Evolutionary conservation across 2,329 filamentous ascomycete genomes (phyloP).

Genomic region (Monilinia aucupariae): DNA sequence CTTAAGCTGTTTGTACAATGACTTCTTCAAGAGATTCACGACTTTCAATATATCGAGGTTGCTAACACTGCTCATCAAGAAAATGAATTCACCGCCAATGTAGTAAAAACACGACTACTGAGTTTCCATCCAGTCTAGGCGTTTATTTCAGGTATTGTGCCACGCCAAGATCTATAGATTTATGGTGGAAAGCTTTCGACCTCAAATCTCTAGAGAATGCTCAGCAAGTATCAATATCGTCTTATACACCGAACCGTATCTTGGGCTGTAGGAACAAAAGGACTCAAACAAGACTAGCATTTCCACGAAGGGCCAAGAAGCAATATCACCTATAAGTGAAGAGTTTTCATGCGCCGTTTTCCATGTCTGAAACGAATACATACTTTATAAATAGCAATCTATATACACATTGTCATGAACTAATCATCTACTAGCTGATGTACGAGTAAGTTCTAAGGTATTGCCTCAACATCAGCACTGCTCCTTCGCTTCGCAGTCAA

Average conservation of each 20-base stretch:
- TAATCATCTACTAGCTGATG: neutral
- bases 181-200: neutral
- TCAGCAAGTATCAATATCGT: neutral
- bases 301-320: neutral
- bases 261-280: neutral
- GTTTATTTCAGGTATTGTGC: neutral
- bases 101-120: neutral
- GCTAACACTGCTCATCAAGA: neutral
- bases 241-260: no score
- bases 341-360: neutral
- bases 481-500: neutral
- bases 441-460: neutral
- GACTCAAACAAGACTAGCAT: neutral
- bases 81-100: neutral
- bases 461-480: neutral
- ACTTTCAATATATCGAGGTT: neutral
- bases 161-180: neutral
- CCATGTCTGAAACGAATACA: neutral
- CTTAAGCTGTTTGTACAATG: neutral
- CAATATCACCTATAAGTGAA: neutral
- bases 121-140: neutral
- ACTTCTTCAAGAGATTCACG: neutral
- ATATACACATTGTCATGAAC: neutral
- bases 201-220: neutral
- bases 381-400: no score